These are phyloP conservation scores for Tolypocladium amazonense DNA, from an alignment of 2,329 filamentous ascomycete genomes.

Conservation along the genomic window DNA sequence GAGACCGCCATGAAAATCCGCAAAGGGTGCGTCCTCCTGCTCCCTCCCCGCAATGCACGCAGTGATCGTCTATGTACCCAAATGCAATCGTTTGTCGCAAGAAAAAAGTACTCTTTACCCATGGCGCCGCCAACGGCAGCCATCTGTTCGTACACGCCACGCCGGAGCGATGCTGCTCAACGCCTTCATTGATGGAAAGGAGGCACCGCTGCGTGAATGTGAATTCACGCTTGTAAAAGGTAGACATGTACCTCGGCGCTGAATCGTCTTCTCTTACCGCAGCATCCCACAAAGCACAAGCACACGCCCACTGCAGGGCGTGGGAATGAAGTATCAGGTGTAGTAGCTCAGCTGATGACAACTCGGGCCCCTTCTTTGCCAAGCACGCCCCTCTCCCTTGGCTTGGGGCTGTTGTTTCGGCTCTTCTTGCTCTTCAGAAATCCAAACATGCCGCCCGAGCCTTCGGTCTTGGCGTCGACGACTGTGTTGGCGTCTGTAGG, in stretches of 20 bases:
- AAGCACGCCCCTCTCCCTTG: constrained; percentile 83
- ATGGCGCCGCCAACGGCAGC: neutral
- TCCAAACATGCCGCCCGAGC: constrained; percentile 75
- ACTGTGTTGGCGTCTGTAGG: constrained; percentile 52
- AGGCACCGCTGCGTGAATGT: neutral
- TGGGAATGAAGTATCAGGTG: neutral
- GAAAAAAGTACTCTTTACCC: neutral
- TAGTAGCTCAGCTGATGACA: constrained; percentile 49
- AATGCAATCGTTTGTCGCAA: neutral
- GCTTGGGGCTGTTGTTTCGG: constrained; percentile 83
- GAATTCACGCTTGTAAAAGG: neutral
- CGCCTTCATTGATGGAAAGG: neutral
- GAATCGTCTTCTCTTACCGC: neutral
- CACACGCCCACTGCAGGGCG: neutral
- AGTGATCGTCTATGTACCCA: neutral
- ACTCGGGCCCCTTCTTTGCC: constrained; percentile 90
- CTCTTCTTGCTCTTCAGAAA: constrained; percentile 87
- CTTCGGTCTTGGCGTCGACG: constrained; percentile 39
- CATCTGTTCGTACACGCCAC: neutral
- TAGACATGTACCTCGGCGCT: neutral
- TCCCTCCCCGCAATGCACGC: neutral
- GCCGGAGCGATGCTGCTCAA: neutral
- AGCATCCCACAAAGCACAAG: no score
- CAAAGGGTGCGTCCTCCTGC: neutral
- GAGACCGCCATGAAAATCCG: neutral